phyloP scores from a whole-genome alignment of 2,329 filamentous ascomycete species.

The Ophiostoma ulmi region DNA sequence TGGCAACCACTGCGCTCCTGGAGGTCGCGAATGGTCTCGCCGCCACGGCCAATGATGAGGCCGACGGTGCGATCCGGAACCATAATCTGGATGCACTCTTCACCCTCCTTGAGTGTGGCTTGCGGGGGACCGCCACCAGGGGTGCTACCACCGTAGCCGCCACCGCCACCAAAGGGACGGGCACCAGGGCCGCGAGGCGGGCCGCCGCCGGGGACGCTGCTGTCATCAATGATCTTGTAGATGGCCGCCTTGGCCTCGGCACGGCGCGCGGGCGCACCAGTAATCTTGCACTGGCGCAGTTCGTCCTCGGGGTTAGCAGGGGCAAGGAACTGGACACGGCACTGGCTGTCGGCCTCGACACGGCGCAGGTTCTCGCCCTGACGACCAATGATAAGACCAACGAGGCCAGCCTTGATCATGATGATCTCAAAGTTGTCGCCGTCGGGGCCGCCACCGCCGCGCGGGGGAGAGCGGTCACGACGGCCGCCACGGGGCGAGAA shows the following conservation, averaged over 20 bases:
- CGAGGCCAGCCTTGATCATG: conserved; percentile 77
- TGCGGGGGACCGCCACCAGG: conserved; percentile 36
- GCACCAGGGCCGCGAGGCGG: conserved; percentile 26
- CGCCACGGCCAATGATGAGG: conserved; percentile 87
- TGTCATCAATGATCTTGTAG: conserved; percentile 82
- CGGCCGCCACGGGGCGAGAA: conserved; percentile 39
- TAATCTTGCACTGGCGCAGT: conserved; percentile 80
- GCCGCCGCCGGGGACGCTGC: conserved; percentile 43
- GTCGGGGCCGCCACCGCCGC: conserved; percentile 33
- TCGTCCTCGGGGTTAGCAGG: conserved; percentile 65
- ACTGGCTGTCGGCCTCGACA: conserved; percentile 76
- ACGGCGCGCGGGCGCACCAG: conserved; percentile 65
- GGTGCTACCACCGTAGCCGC: conserved; percentile 31
- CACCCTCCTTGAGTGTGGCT: conserved; percentile 61
- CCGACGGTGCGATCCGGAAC: conserved; percentile 90
- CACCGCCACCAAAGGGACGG: conserved; percentile 34
- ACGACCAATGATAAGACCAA: conserved; percentile 84
- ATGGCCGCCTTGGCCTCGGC: conserved; percentile 78
- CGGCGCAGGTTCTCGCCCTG: conserved; percentile 83
- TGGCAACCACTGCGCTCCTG: conserved; percentile 92
- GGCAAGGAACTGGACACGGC: conserved; percentile 82
- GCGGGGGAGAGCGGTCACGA: conserved; percentile 16
- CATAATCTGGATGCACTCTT: conserved; percentile 88
- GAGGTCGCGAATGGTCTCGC: conserved; percentile 86
- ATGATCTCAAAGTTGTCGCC: conserved; percentile 77